Base-by-base conservation (phyloP, 305 asterid genomes). In the Fraxinus nigra region DNA sequence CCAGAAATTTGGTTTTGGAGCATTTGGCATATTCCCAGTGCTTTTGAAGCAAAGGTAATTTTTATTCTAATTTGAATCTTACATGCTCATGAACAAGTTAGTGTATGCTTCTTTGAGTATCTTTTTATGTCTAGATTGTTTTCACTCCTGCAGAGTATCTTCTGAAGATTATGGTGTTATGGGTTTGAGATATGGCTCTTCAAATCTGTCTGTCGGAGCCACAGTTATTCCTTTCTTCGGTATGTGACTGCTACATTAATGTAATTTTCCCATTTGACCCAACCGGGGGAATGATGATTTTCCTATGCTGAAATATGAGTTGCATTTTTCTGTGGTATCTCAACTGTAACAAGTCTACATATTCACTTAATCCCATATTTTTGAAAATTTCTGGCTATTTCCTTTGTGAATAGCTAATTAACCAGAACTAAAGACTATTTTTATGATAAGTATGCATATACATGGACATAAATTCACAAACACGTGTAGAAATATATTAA, bases 171-270 rank as follows among this genome's bases (percentile, higher is more conserved):
- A 91, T 86, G 97, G 98, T 46, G 72, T 89, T 75, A 87, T 94
- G 91, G 98, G 98, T 85, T 85, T 94, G 93, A 90, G 98, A 92
- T 93, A 94, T 87, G 98, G 97, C 80, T 92, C 98, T 78, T 78
- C 97, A 81, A 94, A 93, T 85, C 87, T 94, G 78, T 94, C 97
- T 0, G 84, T 92, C 80, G 97, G 97, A 85, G 98, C 97, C 72
- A 90, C 96, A 63, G 79, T 89, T 40, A 82, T 87, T 86, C 98
- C 97, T 72, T 90, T 88, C 56, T 73, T 93, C 76, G 81, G 98
- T 94, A 88, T 24, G 90, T 83, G 82, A 75, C 37, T 83, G 28
- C 81, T 70, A 43, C 59, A 48, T 48, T 14, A 48, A 48, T 48
- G 18, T 48, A 48, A 48, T 48, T 48, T 48, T 48, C 59, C 59